Conservation (phyloP, 2,329 filamentous ascomycete species). For the Bertia moriformis region DNA sequence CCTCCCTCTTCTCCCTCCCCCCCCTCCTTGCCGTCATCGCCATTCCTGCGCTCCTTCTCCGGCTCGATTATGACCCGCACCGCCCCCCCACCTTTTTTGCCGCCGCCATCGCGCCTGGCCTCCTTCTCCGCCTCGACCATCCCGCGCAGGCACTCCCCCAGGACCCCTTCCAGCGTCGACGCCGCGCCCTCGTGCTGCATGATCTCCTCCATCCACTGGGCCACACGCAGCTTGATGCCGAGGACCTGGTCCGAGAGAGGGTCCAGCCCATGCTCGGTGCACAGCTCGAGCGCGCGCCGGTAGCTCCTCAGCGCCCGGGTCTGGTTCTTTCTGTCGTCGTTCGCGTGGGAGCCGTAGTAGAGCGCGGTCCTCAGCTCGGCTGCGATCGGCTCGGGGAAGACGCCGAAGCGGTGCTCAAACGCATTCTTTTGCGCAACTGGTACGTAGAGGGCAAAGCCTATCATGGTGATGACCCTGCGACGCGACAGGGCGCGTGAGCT, state of each 20-base stretch:
- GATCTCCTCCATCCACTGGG: constrained; percentile 66
- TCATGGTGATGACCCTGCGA: too few species aligned
- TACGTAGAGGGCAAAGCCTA: too few species aligned
- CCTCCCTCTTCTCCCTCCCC: background rate
- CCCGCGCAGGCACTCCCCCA: constrained; percentile 53
- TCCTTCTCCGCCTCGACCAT: constrained; percentile 19
- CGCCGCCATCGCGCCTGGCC: constrained; percentile 5
- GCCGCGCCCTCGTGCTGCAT: constrained; percentile 56
- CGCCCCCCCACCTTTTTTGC: constrained; percentile 7
- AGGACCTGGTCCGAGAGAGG: constrained; percentile 83
- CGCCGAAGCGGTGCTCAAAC: background rate
- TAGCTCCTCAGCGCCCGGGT: constrained; percentile 72
- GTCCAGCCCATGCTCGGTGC: constrained; percentile 63
- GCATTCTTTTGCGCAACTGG: too few species aligned
- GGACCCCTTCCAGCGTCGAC: constrained; percentile 64
- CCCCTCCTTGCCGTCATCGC: constrained; percentile 2
- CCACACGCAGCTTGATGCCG: constrained; percentile 73
- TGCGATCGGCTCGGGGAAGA: constrained; percentile 56
- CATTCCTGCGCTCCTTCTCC: constrained; percentile 6
- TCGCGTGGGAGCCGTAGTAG: constrained; percentile 65
- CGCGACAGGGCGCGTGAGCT: too few species aligned
- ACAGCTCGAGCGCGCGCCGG: constrained; percentile 60
- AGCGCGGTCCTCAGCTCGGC: constrained; percentile 70
- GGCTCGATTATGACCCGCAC: constrained; percentile 1
- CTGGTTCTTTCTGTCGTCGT: constrained; percentile 44